Evolutionary conservation across 2,329 filamentous ascomycete species (phyloP).

Genomic region (Acrodontium crateriforme): DNA sequence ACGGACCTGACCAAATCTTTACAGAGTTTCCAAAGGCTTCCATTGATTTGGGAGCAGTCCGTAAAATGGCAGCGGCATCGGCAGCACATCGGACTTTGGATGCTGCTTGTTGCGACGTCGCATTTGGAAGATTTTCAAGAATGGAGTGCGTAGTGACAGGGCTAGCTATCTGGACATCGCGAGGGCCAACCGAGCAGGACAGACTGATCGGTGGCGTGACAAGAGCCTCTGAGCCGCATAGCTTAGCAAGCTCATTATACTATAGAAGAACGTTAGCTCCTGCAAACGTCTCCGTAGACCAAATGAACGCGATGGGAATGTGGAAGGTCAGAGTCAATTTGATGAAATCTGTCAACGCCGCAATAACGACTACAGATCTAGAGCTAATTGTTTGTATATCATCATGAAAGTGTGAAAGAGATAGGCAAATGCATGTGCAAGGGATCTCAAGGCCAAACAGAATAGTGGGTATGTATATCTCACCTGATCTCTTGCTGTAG

Average conservation of each 20-base stretch:
- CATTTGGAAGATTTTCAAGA: conserved; percentile 8
- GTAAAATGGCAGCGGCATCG: too few species aligned
- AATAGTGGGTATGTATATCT: conserved; percentile 8
- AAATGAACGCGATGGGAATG: background rate
- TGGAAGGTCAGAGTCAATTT: conserved; percentile 28
- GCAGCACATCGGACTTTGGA: conserved; percentile 14
- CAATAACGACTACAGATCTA: conserved; percentile 36
- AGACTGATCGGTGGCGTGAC: conserved; percentile 20
- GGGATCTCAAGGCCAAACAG: background rate
- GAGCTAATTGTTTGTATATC: conserved; percentile 36
- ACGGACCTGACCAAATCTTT: conserved; percentile 21
- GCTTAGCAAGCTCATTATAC: conserved; percentile 22
- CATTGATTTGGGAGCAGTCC: conserved; percentile 18
- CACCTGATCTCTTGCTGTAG: conserved; percentile 37
- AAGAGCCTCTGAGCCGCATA: conserved; percentile 11
- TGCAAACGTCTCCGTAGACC: background rate
- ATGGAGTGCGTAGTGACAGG: conserved; percentile 19
- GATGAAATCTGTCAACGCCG: conserved; percentile 32
- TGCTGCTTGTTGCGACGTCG: conserved; percentile 23
- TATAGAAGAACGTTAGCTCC: conserved; percentile 10
- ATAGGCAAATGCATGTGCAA: conserved; percentile 1
- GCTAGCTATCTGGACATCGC: background rate
- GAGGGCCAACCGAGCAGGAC: conserved; percentile 17
- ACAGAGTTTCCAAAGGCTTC: conserved; percentile 12
- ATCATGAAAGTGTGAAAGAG: conserved; percentile 16